These are phyloP conservation scores for Brassica cretica DNA, from an alignment of 345 rosid genomes.

Conservation along the genomic window DNA sequence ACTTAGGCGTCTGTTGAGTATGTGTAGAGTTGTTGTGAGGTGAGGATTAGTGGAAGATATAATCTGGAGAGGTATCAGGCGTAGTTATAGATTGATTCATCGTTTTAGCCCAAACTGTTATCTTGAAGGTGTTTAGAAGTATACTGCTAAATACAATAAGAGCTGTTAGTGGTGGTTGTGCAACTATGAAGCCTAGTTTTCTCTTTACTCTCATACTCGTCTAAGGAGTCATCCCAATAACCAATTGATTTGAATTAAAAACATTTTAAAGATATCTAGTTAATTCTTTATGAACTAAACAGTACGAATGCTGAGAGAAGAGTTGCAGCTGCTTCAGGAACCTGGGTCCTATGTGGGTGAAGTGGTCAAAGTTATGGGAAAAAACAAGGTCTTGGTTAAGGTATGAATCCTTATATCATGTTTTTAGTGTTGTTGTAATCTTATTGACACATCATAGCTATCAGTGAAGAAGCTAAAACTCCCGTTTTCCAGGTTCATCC, in stretches of 20 bases:
- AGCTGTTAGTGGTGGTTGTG: too few relatives aligned
- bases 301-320: slow-evolving; percentile 97
- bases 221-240: neutral
- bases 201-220: too few relatives aligned
- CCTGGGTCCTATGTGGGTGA: slow-evolving; percentile 99
- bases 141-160: neutral
- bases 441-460: neutral
- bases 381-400: slow-evolving; percentile 95
- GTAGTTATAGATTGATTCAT: neutral
- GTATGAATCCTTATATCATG: slow-evolving; percentile 36
- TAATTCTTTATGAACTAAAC: slow-evolving; percentile 17
- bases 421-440: neutral
- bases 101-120: neutral
- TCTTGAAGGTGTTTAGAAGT: neutral
- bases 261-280: neutral
- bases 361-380: slow-evolving; percentile 99
- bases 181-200: too few relatives aligned
- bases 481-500: slow-evolving; percentile 76
- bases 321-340: slow-evolving; percentile 93
- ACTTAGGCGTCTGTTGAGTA: neutral
- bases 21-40: neutral
- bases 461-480: neutral
- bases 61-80: neutral
- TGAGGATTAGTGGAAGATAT: neutral
- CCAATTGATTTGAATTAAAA: neutral